phyloP scores from a whole-genome alignment of 1,139 yeast genomes.

The Hansenula sp. region DNA sequence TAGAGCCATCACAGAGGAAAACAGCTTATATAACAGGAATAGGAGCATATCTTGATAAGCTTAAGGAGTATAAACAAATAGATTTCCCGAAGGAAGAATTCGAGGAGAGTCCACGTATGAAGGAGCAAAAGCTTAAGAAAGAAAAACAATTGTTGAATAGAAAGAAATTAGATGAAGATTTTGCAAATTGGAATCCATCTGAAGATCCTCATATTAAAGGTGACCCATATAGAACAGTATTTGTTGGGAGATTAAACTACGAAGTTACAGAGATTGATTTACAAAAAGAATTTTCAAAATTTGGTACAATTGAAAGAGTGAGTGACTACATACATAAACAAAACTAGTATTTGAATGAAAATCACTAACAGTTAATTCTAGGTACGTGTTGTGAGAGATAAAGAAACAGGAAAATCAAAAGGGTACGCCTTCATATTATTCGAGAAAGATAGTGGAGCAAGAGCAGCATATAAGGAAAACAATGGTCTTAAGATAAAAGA shows the following conservation, averaged over 20 bases:
- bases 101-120: constrained; percentile 10
- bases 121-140: constrained; percentile 23
- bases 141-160: constrained; percentile 22
- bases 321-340: not conserved
- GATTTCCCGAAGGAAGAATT: constrained; percentile 5
- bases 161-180: constrained; percentile 27
- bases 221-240: constrained; percentile 77
- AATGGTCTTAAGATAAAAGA: constrained; percentile 50
- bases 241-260: constrained; percentile 70
- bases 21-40: constrained; percentile 47
- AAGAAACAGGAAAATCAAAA: constrained; percentile 45
- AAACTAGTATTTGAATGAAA: constrained; percentile 4
- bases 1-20: constrained; percentile 43
- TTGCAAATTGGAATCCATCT: constrained; percentile 48
- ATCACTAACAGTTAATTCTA: constrained; percentile 19
- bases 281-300: constrained; percentile 54
- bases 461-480: constrained; percentile 51
- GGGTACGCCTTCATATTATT: constrained; percentile 88
- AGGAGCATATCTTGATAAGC: constrained; percentile 32
- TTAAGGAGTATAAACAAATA: constrained; percentile 33
- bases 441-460: constrained; percentile 54
- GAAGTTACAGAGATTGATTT: constrained; percentile 65
- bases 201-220: constrained; percentile 59
- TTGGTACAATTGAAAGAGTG: constrained; percentile 62
- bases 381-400: constrained; percentile 61